Percentiles rank a stretch among this genome's conserved stretches.
These are phyloP conservation scores for Phaeolepiota aurea DNA, from an alignment of 768 basidiomycete species.

Conservation along the genomic window DNA sequence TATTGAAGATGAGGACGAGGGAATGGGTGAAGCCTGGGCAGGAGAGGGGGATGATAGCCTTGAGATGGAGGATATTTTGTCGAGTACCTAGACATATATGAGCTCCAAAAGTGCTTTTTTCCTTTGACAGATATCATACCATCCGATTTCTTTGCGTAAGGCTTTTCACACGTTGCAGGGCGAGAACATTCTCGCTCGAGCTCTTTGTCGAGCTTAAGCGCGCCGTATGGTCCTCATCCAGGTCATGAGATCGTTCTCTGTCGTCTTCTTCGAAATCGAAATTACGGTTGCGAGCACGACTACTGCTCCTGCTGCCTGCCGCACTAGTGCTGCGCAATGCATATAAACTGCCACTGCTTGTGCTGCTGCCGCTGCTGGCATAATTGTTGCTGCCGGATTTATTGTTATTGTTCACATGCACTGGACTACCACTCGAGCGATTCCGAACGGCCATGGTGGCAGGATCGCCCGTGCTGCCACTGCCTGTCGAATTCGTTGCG, in stretches of 20 bases:
- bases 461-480: conserved; percentile 65
- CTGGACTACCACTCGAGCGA: conserved; percentile 11
- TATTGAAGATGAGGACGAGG: conserved; percentile 28
- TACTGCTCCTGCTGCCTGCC: conserved; percentile 15
- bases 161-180: conserved; percentile 62
- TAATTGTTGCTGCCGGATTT: conserved; percentile 8
- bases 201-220: conserved; percentile 24
- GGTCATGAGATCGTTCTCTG: conserved; percentile 34
- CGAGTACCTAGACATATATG: conserved; percentile 39
- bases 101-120: conserved; percentile 5
- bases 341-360: conserved; percentile 16
- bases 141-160: conserved; percentile 67
- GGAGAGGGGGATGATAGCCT: conserved; percentile 54
- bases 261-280: conserved; percentile 32
- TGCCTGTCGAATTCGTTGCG: conserved; percentile 79
- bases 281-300: conserved; percentile 3
- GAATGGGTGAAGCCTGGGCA: conserved; percentile 17
- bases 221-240: conserved; percentile 60
- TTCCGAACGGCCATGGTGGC: conserved; percentile 29
- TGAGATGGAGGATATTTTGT: conserved; percentile 56
- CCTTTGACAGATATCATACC: conserved; percentile 35
- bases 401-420: background rate
- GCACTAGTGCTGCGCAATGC: conserved; percentile 10
- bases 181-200: conserved; percentile 45
- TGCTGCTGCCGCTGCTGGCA: conserved; percentile 21